phyloP scores from a whole-genome alignment of 2,329 filamentous ascomycete species.

The Ilyonectria destructans region DNA sequence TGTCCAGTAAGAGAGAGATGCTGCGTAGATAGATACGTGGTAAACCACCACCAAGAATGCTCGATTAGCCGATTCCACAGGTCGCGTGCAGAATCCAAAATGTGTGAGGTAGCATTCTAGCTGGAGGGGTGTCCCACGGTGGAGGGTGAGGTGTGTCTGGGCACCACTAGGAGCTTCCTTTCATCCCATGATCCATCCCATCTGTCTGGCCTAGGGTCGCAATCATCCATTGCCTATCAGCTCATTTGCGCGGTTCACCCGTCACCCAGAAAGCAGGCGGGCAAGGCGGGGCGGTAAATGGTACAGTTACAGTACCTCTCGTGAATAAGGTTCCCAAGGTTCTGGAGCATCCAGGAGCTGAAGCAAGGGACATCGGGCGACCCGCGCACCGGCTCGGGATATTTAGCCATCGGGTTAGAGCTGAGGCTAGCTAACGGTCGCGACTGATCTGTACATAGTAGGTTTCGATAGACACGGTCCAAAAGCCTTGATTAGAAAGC shows the following conservation, averaged over 20 bases:
- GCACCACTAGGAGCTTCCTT: not conserved
- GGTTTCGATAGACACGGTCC: slow-evolving; percentile 33
- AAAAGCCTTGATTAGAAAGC: slow-evolving; percentile 15
- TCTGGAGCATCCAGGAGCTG: slow-evolving; percentile 30
- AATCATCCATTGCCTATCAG: slow-evolving; percentile 27
- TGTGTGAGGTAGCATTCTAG: slow-evolving; percentile 24
- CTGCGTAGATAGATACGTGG: not conserved
- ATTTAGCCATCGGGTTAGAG: slow-evolving; percentile 44
- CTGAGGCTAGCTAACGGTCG: slow-evolving; percentile 40
- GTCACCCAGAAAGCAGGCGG: slow-evolving; percentile 26
- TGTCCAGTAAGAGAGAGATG: slow-evolving; percentile 2
- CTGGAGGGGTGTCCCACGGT: slow-evolving; percentile 18
- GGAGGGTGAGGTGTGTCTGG: slow-evolving; percentile 10
- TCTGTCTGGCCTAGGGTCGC: not conserved
- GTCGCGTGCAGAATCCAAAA: slow-evolving; percentile 29
- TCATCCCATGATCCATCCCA: slow-evolving; percentile 6
- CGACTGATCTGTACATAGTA: slow-evolving; percentile 18
- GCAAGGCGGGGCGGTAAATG: slow-evolving; percentile 16
- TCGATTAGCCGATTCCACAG: slow-evolving; percentile 20
- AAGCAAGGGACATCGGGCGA: slow-evolving; percentile 37
- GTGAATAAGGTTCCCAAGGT: slow-evolving; percentile 35
- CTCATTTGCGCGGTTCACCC: slow-evolving; percentile 30
- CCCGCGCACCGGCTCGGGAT: slow-evolving; percentile 42
- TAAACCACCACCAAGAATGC: not conserved
- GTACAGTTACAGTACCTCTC: not conserved